These are phyloP conservation scores for Trifolium subterraneum DNA, from an alignment of 306 rosid species.

Conservation along the genomic window DNA sequence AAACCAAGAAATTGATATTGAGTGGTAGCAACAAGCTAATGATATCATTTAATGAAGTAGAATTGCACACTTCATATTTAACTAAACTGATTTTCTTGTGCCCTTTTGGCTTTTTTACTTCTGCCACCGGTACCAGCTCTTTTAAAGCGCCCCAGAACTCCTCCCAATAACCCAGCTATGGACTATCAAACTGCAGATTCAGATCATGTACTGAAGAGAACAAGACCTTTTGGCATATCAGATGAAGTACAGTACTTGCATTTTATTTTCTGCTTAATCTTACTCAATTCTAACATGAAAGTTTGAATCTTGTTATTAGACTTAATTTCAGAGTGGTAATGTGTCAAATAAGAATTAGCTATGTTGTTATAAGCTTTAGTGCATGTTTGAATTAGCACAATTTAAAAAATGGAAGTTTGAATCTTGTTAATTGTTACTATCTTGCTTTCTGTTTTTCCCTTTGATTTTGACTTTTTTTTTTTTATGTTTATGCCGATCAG, in stretches of 20 bases:
- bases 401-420: slow-evolving; percentile 31
- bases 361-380: neutral
- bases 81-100: slow-evolving; percentile 39
- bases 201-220: slow-evolving; percentile 90
- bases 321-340: slow-evolving; percentile 6
- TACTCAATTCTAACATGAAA: slow-evolving; percentile 35
- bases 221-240: slow-evolving; percentile 87
- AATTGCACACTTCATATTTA: slow-evolving; percentile 5
- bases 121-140: slow-evolving; percentile 62
- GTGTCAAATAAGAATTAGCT: neutral
- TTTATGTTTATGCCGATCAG: neutral
- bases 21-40: slow-evolving; percentile 15
- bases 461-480: slow-evolving; percentile 25
- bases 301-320: slow-evolving; percentile 35
- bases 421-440: slow-evolving; percentile 16
- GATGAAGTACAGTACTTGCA: slow-evolving; percentile 71
- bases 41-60: slow-evolving; percentile 2
- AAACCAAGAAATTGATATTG: slow-evolving; percentile 17
- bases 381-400: slow-evolving; percentile 5
- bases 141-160: slow-evolving; percentile 98
- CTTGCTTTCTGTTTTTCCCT: slow-evolving; percentile 2
- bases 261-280: slow-evolving; percentile 34
- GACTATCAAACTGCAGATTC: slow-evolving; percentile 99
- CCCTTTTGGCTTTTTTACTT: slow-evolving; percentile 36
- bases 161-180: slow-evolving; percentile 87